A percentile compares a stretch with the other conserved stretches of the same genome.
These are phyloP conservation scores for Colletotrichum sp. DNA, from an alignment of 2,329 filamentous ascomycete genomes.

Conservation along the genomic window DNA sequence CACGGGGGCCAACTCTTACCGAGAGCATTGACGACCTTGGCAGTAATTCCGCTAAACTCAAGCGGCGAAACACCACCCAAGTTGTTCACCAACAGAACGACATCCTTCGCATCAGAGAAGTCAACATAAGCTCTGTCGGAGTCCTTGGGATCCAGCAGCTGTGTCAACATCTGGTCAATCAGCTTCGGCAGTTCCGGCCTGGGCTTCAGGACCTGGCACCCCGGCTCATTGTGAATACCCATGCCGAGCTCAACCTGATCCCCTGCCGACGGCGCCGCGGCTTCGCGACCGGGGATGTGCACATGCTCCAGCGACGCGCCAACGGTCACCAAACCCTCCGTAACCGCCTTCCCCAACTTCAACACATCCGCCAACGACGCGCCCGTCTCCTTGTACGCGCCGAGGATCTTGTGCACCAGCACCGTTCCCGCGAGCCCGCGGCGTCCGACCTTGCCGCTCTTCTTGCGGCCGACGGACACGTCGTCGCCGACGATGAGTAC, in stretches of 20 bases:
- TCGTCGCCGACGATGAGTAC: slow-evolving; percentile 61
- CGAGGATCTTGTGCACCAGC: slow-evolving; percentile 69
- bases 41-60: slow-evolving; percentile 70
- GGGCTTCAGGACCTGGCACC: slow-evolving; percentile 55
- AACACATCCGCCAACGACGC: slow-evolving; percentile 46
- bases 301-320: slow-evolving; percentile 58
- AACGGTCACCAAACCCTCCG: slow-evolving; percentile 56
- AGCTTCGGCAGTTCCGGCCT: slow-evolving; percentile 46
- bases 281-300: slow-evolving; percentile 55
- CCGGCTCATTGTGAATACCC: slow-evolving; percentile 74
- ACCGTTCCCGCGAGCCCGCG: slow-evolving; percentile 72
- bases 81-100: slow-evolving; percentile 72
- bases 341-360: slow-evolving; percentile 44
- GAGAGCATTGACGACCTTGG: slow-evolving; percentile 70
- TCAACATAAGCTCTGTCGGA: slow-evolving; percentile 68
- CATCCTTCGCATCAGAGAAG: slow-evolving; percentile 59
- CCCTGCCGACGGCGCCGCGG: slow-evolving; percentile 36
- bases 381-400: slow-evolving; percentile 51
- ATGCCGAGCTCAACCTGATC: slow-evolving; percentile 73
- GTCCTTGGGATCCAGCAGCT: slow-evolving; percentile 67
- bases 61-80: slow-evolving; percentile 71
- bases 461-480: slow-evolving; percentile 65
- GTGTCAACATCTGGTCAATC: slow-evolving; percentile 66
- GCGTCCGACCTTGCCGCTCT: slow-evolving; percentile 69
- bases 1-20: slow-evolving; percentile 51